These are phyloP conservation scores for Saksenaea vasiformis DNA, from an alignment of 371 early-diverging fungal genomes.

Conservation along the genomic window DNA sequence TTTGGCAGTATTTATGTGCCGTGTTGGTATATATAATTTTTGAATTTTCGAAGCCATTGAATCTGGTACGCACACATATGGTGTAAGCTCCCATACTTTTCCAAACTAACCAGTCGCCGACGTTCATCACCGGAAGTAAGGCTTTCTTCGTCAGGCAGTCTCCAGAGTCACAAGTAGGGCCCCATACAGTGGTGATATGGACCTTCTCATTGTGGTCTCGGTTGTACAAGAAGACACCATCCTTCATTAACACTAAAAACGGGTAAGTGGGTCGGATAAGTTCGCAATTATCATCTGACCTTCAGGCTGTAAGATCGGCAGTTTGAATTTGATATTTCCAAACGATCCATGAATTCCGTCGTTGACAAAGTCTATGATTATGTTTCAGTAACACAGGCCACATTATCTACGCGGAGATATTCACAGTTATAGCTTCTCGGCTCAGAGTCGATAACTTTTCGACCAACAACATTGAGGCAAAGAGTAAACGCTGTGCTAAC, in stretches of 20 bases:
- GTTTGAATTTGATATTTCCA: slow-evolving; percentile 92
- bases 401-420: slow-evolving; percentile 1
- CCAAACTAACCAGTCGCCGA: slow-evolving; percentile 96
- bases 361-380: slow-evolving; percentile 80
- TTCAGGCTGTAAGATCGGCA: slow-evolving; percentile 76
- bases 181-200: slow-evolving; percentile 86
- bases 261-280: background rate
- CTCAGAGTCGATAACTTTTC: slow-evolving; percentile 68
- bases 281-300: slow-evolving; percentile 58
- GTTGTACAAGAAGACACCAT: slow-evolving; percentile 8
- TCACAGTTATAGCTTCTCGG: slow-evolving; percentile 70
- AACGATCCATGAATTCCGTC: slow-evolving; percentile 98
- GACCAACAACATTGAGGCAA: slow-evolving; percentile 88
- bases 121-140: slow-evolving; percentile 81
- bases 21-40: slow-evolving; percentile 88
- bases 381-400: background rate
- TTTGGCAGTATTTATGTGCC: background rate
- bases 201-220: background rate
- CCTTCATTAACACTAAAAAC: slow-evolving; percentile 23
- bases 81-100: slow-evolving; percentile 98
- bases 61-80: slow-evolving; percentile 79
- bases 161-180: slow-evolving; percentile 97
- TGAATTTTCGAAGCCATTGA: slow-evolving; percentile 93
- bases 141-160: slow-evolving; percentile 83
- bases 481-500: slow-evolving; percentile 92